Evolutionary conservation across 305 asterid genomes (phyloP).

Genomic region (Plantago rigida): DNA sequence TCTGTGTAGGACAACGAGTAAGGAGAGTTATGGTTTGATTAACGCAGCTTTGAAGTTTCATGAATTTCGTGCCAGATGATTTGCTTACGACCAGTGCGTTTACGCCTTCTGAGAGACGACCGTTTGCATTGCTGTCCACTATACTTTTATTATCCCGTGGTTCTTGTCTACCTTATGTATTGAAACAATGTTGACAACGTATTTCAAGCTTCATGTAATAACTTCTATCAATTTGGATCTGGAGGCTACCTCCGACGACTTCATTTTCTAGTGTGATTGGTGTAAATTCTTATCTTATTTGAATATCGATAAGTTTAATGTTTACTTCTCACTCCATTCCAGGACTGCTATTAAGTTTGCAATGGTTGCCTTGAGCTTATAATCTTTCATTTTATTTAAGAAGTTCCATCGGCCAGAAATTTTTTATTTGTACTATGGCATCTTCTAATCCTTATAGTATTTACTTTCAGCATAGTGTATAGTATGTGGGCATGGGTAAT

Average conservation of each 20-base stretch:
- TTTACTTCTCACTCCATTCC: neutral
- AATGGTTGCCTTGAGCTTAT: neutral
- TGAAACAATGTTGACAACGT: slow-evolving; percentile 18
- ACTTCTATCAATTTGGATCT: slow-evolving; percentile 12
- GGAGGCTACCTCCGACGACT: slow-evolving; percentile 23
- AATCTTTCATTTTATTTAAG: neutral
- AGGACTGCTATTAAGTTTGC: neutral
- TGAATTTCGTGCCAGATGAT: slow-evolving; percentile 21
- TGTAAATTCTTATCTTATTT: neutral
- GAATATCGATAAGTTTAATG: neutral
- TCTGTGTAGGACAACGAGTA: slow-evolving; percentile 38
- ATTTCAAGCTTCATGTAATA: slow-evolving; percentile 28
- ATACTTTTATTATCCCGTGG: slow-evolving; percentile 17
- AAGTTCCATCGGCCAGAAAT: neutral
- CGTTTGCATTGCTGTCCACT: slow-evolving; percentile 21
- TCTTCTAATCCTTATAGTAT: too few species aligned
- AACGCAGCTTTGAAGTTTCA: slow-evolving; percentile 24
- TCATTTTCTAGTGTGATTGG: slow-evolving; percentile 15
- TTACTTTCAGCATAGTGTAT: too few species aligned
- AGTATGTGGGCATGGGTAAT: neutral
- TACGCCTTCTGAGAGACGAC: slow-evolving; percentile 23
- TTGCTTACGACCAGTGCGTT: slow-evolving; percentile 31
- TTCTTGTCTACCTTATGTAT: slow-evolving; percentile 21
- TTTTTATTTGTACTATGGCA: neutral
- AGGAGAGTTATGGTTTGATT: slow-evolving; percentile 26